These are phyloP conservation scores for Hypomyces rosellus DNA, from an alignment of 2,329 filamentous ascomycete genomes.

Conservation along the genomic window DNA sequence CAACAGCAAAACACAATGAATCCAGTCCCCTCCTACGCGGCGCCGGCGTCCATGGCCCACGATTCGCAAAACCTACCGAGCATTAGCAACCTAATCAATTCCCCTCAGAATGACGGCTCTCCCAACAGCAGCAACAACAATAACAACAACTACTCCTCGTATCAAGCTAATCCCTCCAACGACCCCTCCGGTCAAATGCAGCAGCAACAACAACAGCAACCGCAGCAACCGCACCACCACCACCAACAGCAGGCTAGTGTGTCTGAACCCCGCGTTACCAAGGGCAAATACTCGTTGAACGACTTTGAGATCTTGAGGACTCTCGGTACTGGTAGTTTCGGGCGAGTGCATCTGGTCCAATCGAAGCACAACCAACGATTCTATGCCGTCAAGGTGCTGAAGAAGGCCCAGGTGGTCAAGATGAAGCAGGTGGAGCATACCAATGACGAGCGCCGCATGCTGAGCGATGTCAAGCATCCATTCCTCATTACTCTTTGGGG, in stretches of 20 bases:
- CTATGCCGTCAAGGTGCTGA: conserved; percentile 97
- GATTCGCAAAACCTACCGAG: conserved; percentile 67
- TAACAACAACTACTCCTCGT: conserved; percentile 6
- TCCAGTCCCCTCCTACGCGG: conserved; percentile 21
- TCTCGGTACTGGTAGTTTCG: conserved; percentile 93
- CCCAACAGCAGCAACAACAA: conserved; percentile 15
- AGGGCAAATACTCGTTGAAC: conserved; percentile 90
- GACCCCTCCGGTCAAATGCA: conserved; percentile 13
- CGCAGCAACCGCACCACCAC: conserved; percentile 26
- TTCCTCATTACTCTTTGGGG: conserved; percentile 98
- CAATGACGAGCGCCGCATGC: conserved; percentile 93
- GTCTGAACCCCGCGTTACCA: conserved; percentile 61
- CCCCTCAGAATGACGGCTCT: conserved; percentile 36
- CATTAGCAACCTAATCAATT: conserved; percentile 78
- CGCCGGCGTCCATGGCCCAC: conserved; percentile 26
- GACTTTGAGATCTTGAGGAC: conserved; percentile 91
- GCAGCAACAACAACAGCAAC: conserved; percentile 20
- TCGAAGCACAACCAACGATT: conserved; percentile 97
- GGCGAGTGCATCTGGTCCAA: conserved; percentile 91
- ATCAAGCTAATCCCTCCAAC: conserved; percentile 11
- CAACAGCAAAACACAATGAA: conserved; percentile 21
- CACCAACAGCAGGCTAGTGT: conserved; percentile 24
- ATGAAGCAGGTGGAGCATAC: conserved; percentile 99
- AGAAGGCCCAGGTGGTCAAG: conserved; percentile 97
- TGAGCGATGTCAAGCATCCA: conserved; percentile 93